These are phyloP conservation scores for Saxophila tyrrhenica DNA, from an alignment of 495 filamentous ascomycete species.

Conservation along the genomic window DNA sequence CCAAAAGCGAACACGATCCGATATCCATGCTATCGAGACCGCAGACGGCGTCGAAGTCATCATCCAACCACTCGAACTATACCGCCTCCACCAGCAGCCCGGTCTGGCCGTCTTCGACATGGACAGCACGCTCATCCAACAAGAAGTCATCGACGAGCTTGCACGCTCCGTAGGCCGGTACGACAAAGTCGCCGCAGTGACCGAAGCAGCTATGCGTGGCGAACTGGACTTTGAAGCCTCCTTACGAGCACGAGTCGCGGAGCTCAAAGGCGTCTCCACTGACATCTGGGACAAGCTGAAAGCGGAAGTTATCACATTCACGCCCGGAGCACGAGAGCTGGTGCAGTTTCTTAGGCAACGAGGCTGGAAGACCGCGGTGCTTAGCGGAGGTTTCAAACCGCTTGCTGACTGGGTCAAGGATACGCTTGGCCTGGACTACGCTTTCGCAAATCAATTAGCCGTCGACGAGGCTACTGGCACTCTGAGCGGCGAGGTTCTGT, in stretches of 20 bases:
- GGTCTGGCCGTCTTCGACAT: slow-evolving; percentile 90
- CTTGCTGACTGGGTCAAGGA: slow-evolving; percentile 75
- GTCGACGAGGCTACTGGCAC: slow-evolving; percentile 49
- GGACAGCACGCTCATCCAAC: slow-evolving; percentile 91
- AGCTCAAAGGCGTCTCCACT: slow-evolving; percentile 68
- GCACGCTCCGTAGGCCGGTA: slow-evolving; percentile 69
- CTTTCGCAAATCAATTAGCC: slow-evolving; percentile 74
- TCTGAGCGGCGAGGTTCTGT: slow-evolving; percentile 69
- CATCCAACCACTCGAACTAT: slow-evolving; percentile 2
- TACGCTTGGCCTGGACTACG: slow-evolving; percentile 72
- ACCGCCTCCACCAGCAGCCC: slow-evolving; percentile 23
- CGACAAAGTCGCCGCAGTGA: slow-evolving; percentile 64
- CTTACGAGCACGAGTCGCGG: slow-evolving; percentile 62
- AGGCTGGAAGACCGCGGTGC: slow-evolving; percentile 75
- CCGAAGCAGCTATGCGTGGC: slow-evolving; percentile 85
- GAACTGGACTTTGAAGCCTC: slow-evolving; percentile 85
- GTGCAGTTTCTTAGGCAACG: slow-evolving; percentile 57
- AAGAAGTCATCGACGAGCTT: slow-evolving; percentile 94
- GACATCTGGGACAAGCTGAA: slow-evolving; percentile 73
- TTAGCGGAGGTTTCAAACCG: slow-evolving; percentile 86
- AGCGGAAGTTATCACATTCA: slow-evolving; percentile 55
- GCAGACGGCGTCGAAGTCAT: slow-evolving; percentile 2
- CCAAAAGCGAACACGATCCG: not conserved
- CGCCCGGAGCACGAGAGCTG: slow-evolving; percentile 66
- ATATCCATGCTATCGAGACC: not conserved